These are phyloP conservation scores for Pleurozium schreberi DNA, from an alignment of 225 moss, liverwort and hornwort species.

Conservation along the genomic window DNA sequence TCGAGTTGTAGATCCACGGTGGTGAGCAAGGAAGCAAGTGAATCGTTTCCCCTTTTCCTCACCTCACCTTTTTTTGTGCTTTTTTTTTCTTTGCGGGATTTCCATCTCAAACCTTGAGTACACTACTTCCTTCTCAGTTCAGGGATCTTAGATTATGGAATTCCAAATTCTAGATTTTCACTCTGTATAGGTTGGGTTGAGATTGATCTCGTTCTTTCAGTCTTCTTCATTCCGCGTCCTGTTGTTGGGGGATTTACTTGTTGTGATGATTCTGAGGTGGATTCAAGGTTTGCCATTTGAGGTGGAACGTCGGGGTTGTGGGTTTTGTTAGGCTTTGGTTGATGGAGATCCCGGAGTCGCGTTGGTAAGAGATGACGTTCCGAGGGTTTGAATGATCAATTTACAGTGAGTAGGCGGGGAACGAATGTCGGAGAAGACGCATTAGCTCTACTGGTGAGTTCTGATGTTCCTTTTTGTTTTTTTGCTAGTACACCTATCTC, in stretches of 20 bases:
- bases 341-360: not conserved
- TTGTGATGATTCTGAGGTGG: not conserved
- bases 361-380: not conserved
- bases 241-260: not conserved
- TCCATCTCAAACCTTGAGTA: not conserved
- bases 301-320: not conserved
- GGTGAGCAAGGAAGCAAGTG: not conserved
- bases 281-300: not conserved
- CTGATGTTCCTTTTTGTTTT: not conserved
- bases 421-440: not conserved
- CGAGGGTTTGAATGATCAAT: not conserved
- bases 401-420: not conserved
- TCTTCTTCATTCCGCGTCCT: not conserved
- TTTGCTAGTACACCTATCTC: not conserved
- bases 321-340: not conserved
- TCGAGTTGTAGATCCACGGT: not conserved
- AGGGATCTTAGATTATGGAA: not conserved
- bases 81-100: not conserved
- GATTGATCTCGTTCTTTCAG: not conserved
- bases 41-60: not conserved
- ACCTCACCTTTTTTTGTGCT: not conserved
- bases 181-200: not conserved
- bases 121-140: not conserved
- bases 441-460: not conserved
- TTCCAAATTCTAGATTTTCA: too few species aligned